These are phyloP conservation scores for Fonticula alba DNA, from an alignment of 78 protist species.

Conservation along the genomic window DNA sequence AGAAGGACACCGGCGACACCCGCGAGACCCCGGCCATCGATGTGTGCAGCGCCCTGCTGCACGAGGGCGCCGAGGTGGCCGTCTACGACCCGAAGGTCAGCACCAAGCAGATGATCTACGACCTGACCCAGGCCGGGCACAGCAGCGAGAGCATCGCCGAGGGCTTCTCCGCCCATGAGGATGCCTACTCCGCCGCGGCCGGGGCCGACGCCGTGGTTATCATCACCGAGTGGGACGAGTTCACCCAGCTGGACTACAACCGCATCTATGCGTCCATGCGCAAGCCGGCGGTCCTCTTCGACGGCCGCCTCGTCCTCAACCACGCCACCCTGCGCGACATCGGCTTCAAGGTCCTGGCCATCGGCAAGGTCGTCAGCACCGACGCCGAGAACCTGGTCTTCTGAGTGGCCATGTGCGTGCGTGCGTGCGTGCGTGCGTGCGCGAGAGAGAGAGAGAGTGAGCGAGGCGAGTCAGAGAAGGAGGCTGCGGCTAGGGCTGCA, in stretches of 20 bases:
- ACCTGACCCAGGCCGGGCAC: background rate
- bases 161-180: too few relatives aligned
- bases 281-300: conserved; percentile 79
- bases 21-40: conserved; percentile 66
- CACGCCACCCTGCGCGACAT: conserved; percentile 24
- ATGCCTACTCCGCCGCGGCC: too few relatives aligned
- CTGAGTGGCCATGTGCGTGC: too few relatives aligned
- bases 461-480: too few relatives aligned
- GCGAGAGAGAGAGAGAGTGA: too few relatives aligned
- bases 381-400: too few relatives aligned
- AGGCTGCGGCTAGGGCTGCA: too few relatives aligned
- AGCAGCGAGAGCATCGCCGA: too few relatives aligned
- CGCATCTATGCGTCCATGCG: conserved; percentile 23
- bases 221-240: conserved; percentile 91
- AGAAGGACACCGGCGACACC: conserved; percentile 83
- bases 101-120: conserved; percentile 13
- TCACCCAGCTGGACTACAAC: conserved; percentile 13
- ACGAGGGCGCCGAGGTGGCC: conserved; percentile 63
- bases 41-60: conserved; percentile 34
- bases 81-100: conserved; percentile 83
- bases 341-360: conserved; percentile 51
- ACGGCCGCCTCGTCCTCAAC: conserved; percentile 65
- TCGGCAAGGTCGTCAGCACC: conserved; percentile 20
- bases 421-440: too few relatives aligned
- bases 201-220: conserved; percentile 67